These are phyloP conservation scores for Avena insularis DNA, from an alignment of 176 grass and related monocot genomes.

Conservation along the genomic window DNA sequence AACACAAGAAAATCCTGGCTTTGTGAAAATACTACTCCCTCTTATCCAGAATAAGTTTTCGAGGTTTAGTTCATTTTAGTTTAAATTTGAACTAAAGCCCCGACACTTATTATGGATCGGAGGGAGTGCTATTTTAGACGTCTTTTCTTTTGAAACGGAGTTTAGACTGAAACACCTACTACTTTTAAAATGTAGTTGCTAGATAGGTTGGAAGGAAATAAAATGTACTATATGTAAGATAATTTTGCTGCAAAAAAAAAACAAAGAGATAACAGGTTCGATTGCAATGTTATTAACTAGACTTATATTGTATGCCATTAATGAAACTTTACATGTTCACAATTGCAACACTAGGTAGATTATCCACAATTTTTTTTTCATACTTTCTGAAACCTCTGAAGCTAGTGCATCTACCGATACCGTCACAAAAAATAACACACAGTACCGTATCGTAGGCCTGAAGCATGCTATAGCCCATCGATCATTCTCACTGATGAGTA, in stretches of 20 bases:
- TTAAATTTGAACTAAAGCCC: too few relatives aligned
- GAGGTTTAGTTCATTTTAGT: too few relatives aligned
- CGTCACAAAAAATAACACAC: not conserved
- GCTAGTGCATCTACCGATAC: not conserved
- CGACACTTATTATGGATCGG: too few relatives aligned
- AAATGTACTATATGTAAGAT: too few relatives aligned
- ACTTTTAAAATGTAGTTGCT: too few relatives aligned
- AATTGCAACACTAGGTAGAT: not conserved
- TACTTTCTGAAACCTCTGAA: not conserved
- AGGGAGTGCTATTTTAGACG: too few relatives aligned
- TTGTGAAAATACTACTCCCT: too few relatives aligned
- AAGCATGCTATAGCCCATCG: not conserved
- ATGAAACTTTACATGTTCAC: not conserved
- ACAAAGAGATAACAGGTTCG: not conserved
- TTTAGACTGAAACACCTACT: too few relatives aligned
- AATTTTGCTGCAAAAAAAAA: not conserved
- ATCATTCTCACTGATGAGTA: slow-evolving; percentile 33
- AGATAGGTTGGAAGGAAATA: too few relatives aligned
- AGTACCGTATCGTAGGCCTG: not conserved
- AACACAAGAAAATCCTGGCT: too few relatives aligned
- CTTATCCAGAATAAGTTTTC: too few relatives aligned
- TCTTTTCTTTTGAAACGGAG: too few relatives aligned
- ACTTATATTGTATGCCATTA: not conserved
- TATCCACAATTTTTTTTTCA: not conserved
- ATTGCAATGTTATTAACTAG: not conserved